These are phyloP conservation scores for Angophora floribunda DNA, from an alignment of 345 rosid species.

Conservation along the genomic window DNA sequence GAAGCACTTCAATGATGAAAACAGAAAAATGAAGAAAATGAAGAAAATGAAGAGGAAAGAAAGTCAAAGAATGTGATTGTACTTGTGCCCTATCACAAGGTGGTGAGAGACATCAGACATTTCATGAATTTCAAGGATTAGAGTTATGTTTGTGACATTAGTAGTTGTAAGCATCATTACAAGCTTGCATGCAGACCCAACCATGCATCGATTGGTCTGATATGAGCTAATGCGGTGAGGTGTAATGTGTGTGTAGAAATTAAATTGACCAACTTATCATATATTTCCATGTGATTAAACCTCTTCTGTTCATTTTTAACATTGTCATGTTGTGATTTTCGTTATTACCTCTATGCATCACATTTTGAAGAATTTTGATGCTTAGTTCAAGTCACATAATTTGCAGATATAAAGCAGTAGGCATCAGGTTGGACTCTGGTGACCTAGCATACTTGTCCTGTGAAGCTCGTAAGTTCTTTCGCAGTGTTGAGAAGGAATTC, in stretches of 20 bases:
- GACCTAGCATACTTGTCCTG: constrained; percentile 86
- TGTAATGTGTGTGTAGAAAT: neutral
- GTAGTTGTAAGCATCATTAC: neutral
- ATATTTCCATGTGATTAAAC: neutral
- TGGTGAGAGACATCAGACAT: neutral
- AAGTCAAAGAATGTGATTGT: neutral
- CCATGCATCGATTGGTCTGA: neutral
- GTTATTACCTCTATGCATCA: neutral
- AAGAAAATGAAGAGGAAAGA: neutral
- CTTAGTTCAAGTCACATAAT: neutral
- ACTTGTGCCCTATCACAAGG: neutral
- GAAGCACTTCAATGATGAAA: neutral
- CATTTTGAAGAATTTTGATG: neutral
- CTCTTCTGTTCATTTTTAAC: neutral
- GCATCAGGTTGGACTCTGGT: constrained; percentile 96
- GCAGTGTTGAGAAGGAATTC: constrained; percentile 60
- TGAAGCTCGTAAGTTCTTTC: constrained; percentile 67
- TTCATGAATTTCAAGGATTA: neutral
- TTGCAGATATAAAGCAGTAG: constrained; percentile 74
- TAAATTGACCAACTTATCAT: neutral
- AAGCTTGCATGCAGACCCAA: neutral
- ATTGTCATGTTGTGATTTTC: neutral
- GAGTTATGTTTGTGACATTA: neutral
- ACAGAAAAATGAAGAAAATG: neutral
- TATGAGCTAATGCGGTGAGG: neutral